These are phyloP conservation scores for Sclerotinia borealis DNA, from an alignment of 2,329 filamentous ascomycete genomes.

Conservation along the genomic window DNA sequence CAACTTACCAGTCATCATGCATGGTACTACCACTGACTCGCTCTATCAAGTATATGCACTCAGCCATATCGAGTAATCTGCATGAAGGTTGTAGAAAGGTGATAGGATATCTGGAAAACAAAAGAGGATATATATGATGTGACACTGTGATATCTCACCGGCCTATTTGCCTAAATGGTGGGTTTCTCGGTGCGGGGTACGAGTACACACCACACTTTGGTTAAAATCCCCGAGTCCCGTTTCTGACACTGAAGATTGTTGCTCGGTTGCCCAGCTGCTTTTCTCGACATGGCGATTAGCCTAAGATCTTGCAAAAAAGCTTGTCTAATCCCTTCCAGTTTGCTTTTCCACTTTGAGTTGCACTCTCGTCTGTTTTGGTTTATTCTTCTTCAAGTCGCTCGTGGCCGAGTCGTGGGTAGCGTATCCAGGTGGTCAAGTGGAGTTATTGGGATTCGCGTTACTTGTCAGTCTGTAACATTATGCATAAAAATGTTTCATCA, in stretches of 20 bases:
- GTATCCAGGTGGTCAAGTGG: neutral
- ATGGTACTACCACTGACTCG: neutral
- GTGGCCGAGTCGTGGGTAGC: too few relatives aligned
- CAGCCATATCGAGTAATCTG: neutral
- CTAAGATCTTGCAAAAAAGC: neutral
- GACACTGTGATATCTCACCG: neutral
- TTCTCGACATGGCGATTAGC: neutral
- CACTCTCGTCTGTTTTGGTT: neutral
- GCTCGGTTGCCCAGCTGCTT: slow-evolving; percentile 1
- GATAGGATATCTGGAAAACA: neutral
- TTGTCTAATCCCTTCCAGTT: neutral
- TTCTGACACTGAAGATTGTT: neutral
- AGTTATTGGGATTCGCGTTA: neutral
- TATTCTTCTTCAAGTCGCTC: too few relatives aligned
- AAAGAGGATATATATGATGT: neutral
- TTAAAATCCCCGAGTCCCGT: neutral
- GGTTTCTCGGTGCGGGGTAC: neutral
- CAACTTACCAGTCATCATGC: neutral
- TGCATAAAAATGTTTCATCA: slow-evolving; percentile 2
- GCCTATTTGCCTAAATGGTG: neutral
- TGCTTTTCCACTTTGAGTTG: neutral
- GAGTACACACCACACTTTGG: too few relatives aligned
- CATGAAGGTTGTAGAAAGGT: neutral
- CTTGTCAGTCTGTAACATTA: slow-evolving; percentile 2
- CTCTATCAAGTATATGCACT: neutral